These are phyloP conservation scores for Trichothecium roseum DNA, from an alignment of 2,329 filamentous ascomycete genomes.

Conservation along the genomic window DNA sequence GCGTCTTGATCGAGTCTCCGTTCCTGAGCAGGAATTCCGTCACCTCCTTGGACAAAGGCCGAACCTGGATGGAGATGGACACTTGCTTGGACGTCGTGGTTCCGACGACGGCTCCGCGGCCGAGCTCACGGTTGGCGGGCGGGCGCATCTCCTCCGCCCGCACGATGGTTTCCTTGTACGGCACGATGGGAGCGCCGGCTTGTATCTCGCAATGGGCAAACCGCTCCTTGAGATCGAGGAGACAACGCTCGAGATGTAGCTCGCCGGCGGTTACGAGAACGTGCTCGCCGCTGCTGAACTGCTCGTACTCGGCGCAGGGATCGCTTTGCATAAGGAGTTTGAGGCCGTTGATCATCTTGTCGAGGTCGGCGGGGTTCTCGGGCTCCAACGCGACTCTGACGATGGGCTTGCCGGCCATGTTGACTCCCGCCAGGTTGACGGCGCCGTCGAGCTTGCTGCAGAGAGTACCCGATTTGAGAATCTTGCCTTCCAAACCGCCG, in stretches of 20 bases:
- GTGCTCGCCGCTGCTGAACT: constrained; percentile 86
- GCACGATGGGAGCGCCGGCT: constrained; percentile 86
- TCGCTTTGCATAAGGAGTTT: constrained; percentile 87
- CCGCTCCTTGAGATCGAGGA: constrained; percentile 85
- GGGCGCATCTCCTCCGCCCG: constrained; percentile 84
- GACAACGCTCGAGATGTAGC: constrained; percentile 82
- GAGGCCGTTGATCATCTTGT: constrained; percentile 89
- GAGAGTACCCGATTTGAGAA: constrained; percentile 92
- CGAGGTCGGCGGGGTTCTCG: constrained; percentile 76
- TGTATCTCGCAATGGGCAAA: constrained; percentile 94
- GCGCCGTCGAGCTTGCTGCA: constrained; percentile 80
- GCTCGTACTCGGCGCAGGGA: constrained; percentile 91
- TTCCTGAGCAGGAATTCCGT: constrained; percentile 83
- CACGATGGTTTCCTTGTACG: constrained; percentile 88
- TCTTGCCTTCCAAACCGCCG: constrained; percentile 78
- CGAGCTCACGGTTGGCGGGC: constrained; percentile 74
- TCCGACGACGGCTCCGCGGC: constrained; percentile 67
- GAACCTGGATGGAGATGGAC: constrained; percentile 63
- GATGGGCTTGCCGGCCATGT: constrained; percentile 74
- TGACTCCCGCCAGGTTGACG: constrained; percentile 81
- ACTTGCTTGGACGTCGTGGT: constrained; percentile 80
- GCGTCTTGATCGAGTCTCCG: constrained; percentile 61
- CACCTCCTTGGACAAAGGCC: constrained; percentile 66
- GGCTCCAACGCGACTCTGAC: constrained; percentile 95
- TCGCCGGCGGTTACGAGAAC: constrained; percentile 91